Base-by-base conservation (phyloP, 129 eudicot species). In the Artemisia tridentata region DNA sequence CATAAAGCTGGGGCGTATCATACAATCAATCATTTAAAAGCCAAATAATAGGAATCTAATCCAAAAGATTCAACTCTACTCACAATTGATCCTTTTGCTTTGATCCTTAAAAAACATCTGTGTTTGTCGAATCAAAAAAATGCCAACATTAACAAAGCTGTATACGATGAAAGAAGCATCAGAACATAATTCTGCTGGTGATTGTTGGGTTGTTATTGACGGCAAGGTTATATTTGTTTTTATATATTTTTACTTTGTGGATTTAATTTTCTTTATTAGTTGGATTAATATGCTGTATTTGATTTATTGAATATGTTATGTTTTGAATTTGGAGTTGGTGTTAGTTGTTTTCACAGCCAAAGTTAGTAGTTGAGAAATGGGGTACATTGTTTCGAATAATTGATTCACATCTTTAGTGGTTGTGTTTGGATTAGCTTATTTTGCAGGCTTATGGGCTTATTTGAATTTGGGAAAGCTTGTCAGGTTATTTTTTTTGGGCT, bases 201-300 rank as follows among this genome's bases (percentile, higher is more conserved):
- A 92, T 86, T 92, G 96, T 72, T 89, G 98, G 98, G 72, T 92
- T 54, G 88, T 85, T 74, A 74, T 92, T 21, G 91, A 86, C 70
- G 96, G 96, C 73, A 92, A 92, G 95, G 98, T 92, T 57, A 4
- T n/a, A n/a, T n/a, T n/a, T n/a, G n/a, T n/a, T 11, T 25, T 15
- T 69, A 19, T 49, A 12, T 21, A 16, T 69, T 3, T 34, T 19
- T 67, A 46, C 31, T 3, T 29, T 62, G 41, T 69, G 8, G 4
- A 31, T 59, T 14, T 2, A 67, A 12, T 8, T 23, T n/a, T 31
- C 4, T 3, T 29, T 31, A 31, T 34, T 7, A 34, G 43, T 34
- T 34, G 43, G 43, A 34, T 34, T 34, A 0, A 34, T 34, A 2
- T 34, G n/a, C n/a, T n/a, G n/a, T n/a, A n/a, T n/a, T n/a, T n/a